Percentiles rank a stretch among this genome's conserved stretches.
Evolutionary conservation across 2,329 filamentous ascomycete species (phyloP).

Genomic region (Talaromyces rugulosus): DNA sequence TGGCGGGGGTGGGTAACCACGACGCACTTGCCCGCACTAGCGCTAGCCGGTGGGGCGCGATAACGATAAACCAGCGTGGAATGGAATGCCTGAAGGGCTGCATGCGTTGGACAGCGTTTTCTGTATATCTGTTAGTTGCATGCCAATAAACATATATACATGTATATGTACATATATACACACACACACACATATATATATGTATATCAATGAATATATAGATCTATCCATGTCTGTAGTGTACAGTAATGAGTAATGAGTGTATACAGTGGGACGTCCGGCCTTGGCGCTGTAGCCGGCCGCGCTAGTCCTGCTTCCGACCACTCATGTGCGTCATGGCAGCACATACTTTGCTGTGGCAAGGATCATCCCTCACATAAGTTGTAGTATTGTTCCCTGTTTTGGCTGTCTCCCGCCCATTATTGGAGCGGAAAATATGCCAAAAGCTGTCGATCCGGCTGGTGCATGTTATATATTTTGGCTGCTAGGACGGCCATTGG

Average conservation of each 20-base stretch:
- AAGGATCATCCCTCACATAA: too few species aligned
- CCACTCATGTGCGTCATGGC: background rate
- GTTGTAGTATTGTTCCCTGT: background rate
- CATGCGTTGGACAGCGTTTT: background rate
- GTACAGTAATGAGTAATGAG: too few species aligned
- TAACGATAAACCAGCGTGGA: background rate
- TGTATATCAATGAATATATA: too few species aligned
- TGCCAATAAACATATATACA: too few species aligned
- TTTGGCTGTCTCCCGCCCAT: background rate
- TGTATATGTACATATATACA: too few species aligned
- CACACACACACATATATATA: too few species aligned
- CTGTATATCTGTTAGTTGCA: background rate
- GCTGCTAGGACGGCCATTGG: background rate
- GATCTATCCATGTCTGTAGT: too few species aligned
- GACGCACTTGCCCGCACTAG: background rate
- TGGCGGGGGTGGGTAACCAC: background rate
- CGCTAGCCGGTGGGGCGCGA: background rate
- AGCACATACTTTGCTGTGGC: too few species aligned
- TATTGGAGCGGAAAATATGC: background rate
- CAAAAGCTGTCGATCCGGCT: background rate
- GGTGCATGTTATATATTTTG: background rate
- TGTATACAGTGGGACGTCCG: background rate
- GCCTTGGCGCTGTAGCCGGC: background rate
- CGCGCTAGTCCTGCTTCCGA: background rate
- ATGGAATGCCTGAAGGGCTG: background rate